Percentiles rank a stretch among this genome's conserved stretches.
These are phyloP conservation scores for Pseudocercospora fuligena DNA, from an alignment of 2,329 filamentous ascomycete species.

Conservation along the genomic window DNA sequence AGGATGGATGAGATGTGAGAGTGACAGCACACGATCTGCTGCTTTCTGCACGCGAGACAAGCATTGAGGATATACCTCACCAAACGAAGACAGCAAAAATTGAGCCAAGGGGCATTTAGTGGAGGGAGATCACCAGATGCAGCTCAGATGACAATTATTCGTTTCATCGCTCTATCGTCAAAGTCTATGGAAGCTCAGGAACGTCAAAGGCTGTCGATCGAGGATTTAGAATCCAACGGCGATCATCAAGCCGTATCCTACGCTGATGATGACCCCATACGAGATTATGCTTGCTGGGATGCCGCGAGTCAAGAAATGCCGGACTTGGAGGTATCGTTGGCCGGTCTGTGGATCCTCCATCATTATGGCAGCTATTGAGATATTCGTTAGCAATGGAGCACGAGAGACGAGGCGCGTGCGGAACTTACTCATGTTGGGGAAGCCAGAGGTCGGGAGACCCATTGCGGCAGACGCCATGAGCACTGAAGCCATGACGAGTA, in stretches of 20 bases:
- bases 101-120: neutral
- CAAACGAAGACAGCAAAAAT: neutral
- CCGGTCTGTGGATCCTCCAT: conserved; percentile 93
- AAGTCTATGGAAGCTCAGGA: conserved; percentile 12
- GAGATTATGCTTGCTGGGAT: conserved; percentile 84
- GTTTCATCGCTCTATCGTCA: neutral
- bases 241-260: conserved; percentile 91
- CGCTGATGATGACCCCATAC: conserved; percentile 78
- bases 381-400: conserved; percentile 4
- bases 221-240: conserved; percentile 65
- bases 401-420: neutral
- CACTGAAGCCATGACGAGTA: conserved; percentile 92
- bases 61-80: neutral
- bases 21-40: neutral
- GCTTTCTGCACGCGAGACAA: no score
- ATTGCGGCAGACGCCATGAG: conserved; percentile 98
- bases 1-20: conserved; percentile 42
- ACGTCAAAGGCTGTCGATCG: conserved; percentile 11
- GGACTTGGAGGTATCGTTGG: conserved; percentile 86
- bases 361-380: conserved; percentile 86
- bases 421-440: conserved; percentile 98
- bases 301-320: conserved; percentile 93
- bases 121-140: neutral
- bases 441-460: conserved; percentile 92
- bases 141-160: neutral